Conservation (phyloP, 345 rosid species). For the Eucalyptus viminalis region DNA sequence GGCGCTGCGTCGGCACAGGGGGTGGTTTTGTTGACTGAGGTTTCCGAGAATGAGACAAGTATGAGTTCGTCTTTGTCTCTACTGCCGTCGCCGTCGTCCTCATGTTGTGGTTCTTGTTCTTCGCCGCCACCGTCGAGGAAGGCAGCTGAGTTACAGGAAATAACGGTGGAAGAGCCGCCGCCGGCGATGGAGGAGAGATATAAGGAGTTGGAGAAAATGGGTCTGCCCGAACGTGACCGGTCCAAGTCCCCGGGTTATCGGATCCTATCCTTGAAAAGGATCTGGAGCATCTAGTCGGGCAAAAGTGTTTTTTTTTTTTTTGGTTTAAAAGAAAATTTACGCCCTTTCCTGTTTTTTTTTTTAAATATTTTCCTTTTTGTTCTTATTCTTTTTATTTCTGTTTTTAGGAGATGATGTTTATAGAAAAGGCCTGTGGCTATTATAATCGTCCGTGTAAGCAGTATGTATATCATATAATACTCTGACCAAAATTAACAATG, state of each 20-base stretch:
- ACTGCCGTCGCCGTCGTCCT: background rate
- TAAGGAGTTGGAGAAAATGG: background rate
- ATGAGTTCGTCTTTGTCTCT: constrained; percentile 2
- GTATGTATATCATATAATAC: background rate
- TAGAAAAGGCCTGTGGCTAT: background rate
- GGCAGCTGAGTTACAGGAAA: background rate
- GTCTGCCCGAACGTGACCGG: background rate
- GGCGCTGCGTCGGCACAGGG: background rate
- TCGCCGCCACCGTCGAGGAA: constrained; percentile 8
- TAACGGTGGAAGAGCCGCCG: constrained; percentile 13
- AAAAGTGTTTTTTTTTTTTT: background rate
- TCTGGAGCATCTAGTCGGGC: constrained; percentile 4
- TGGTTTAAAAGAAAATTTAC: no score
- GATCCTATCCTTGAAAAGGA: constrained; percentile 17
- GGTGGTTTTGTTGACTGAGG: background rate
- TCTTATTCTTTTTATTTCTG: background rate
- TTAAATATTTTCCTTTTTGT: background rate
- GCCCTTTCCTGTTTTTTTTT: background rate
- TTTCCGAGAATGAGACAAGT: background rate
- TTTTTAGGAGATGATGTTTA: background rate
- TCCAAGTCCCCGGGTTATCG: constrained; percentile 11
- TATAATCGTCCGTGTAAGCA: background rate
- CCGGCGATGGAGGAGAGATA: constrained; percentile 3
- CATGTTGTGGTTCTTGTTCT: background rate
- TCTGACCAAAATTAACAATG: background rate